Evolutionary conservation across 805 yeast species (phyloP), one percentile per base, ranked within the genome.

Genomic region (Ogataea paradorogensis): DNA sequence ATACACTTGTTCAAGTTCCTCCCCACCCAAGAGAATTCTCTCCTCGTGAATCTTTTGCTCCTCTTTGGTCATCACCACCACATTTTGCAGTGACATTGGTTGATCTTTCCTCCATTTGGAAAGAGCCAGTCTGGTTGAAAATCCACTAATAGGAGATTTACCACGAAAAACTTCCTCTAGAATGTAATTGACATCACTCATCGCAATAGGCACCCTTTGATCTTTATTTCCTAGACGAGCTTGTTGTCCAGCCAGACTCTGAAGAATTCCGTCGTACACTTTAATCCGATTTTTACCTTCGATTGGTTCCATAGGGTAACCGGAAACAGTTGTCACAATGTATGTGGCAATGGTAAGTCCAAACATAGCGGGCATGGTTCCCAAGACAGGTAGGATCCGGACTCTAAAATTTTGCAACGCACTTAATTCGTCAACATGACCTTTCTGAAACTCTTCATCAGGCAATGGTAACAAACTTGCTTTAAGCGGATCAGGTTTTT

Each of bases 311-410:
- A 83, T 78, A 16, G 95, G 93, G 59, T 93, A 93, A 1, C 93
- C 96, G 1, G 95, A 80, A 7, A 88, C 79, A 3, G 74, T 65
- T 2, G 95, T 84, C 25, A 93, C 63, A 15, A 93, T 68, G 65
- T 86, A 82, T 0, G 96, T 84, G 3, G 96, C 95, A 41, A 91
- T 75, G 0, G 96, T 78, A 33, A 93, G 71, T 1, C 98, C 99
- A 67, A 93, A 93, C 64, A 91, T 83, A 8, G 93, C 97, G 1
- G 99, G 99, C 83, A 93, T 80, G 0, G 99, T 87, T 3, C 99
- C 98, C 47, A 93, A 66, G 0, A 93, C 99, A 0, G 99, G 99
- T 41, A 93, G 71, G 33, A 93, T 91, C 52, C 99, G 73, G 9
- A 90, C 97, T 52, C 99, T 74, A 69, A 93, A 93, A 64, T 88